A percentile compares a stretch with the other conserved stretches of the same genome.
Conservation (phyloP, 2,329 filamentous ascomycete genomes). For the Neonectria ditissima region DNA sequence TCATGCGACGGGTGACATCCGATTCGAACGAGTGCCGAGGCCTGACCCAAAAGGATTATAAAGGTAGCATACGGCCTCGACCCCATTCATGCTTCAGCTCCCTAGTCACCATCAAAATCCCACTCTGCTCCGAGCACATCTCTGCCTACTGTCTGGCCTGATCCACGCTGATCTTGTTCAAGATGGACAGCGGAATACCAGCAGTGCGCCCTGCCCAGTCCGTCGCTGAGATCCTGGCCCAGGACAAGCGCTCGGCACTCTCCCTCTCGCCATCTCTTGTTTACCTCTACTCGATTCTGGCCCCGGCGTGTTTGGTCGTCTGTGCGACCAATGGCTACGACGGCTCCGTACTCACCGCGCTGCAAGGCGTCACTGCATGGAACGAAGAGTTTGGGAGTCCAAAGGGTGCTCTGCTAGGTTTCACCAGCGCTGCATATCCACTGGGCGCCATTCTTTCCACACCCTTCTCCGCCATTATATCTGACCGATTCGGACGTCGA, state of each 20-base stretch:
- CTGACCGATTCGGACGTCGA: conserved; percentile 45
- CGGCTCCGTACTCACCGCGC: conserved; percentile 60
- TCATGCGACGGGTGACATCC: conserved; percentile 11
- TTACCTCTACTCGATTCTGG: conserved; percentile 29
- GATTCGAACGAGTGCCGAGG: not conserved
- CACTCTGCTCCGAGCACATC: not conserved
- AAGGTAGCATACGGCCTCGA: not conserved
- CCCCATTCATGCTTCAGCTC: not conserved
- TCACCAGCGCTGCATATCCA: conserved; percentile 57
- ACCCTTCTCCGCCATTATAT: conserved; percentile 44
- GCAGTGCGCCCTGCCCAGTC: conserved; percentile 12
- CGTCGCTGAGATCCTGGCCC: conserved; percentile 29
- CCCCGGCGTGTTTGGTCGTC: conserved; percentile 32
- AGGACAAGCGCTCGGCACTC: conserved; percentile 25
- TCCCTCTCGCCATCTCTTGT: conserved; percentile 22
- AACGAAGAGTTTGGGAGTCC: conserved; percentile 52
- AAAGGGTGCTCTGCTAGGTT: conserved; percentile 45
- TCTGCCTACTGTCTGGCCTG: not conserved
- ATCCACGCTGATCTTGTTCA: not conserved
- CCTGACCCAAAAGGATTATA: not conserved
- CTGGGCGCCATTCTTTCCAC: conserved; percentile 56
- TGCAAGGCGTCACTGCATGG: conserved; percentile 56
- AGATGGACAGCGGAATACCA: conserved; percentile 14
- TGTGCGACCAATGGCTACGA: conserved; percentile 60
- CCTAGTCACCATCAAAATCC: not conserved